phyloP scores from a whole-genome alignment of 768 basidiomycete species.

The Leucocoprinus sp. region DNA sequence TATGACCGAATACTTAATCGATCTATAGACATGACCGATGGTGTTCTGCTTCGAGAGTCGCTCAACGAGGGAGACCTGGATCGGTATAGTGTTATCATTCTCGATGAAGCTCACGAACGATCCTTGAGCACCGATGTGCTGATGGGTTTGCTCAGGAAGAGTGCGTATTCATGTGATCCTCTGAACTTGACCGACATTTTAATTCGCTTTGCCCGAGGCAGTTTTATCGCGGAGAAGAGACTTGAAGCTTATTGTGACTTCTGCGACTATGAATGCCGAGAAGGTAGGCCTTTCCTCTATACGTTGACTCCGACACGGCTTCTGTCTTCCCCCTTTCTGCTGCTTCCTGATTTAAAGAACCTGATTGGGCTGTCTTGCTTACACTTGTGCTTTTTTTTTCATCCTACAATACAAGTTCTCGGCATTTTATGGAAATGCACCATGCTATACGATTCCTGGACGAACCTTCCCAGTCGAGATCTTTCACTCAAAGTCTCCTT shows the following conservation, averaged over 20 bases:
- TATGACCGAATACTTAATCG: slow-evolving; percentile 4
- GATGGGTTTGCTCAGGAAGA: slow-evolving; percentile 93
- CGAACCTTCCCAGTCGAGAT: slow-evolving; percentile 98
- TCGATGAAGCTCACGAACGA: slow-evolving; percentile 99
- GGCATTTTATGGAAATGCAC: slow-evolving; percentile 89
- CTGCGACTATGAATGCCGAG: slow-evolving; percentile 99
- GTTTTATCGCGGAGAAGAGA: slow-evolving; percentile 87
- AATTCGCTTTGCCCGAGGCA: slow-evolving; percentile 18
- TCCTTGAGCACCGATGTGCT: slow-evolving; percentile 96
- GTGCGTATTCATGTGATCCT: slow-evolving; percentile 37
- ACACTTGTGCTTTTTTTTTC: neutral
- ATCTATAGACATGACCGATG: slow-evolving; percentile 90
- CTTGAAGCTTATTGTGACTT: slow-evolving; percentile 94
- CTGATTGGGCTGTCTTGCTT: neutral
- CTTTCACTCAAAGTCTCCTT: slow-evolving; percentile 93
- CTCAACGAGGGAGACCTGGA: slow-evolving; percentile 98
- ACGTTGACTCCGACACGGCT: neutral
- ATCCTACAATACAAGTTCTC: slow-evolving; percentile 85
- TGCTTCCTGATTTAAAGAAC: no score
- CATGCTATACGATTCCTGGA: slow-evolving; percentile 83
- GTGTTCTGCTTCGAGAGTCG: slow-evolving; percentile 96
- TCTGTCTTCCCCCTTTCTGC: neutral
- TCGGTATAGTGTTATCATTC: slow-evolving; percentile 91
- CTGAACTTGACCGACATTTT: neutral
- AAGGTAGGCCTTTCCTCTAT: slow-evolving; percentile 50